phyloP scores from a whole-genome alignment of 1,139 yeast species.

The Pichia sp. region DNA sequence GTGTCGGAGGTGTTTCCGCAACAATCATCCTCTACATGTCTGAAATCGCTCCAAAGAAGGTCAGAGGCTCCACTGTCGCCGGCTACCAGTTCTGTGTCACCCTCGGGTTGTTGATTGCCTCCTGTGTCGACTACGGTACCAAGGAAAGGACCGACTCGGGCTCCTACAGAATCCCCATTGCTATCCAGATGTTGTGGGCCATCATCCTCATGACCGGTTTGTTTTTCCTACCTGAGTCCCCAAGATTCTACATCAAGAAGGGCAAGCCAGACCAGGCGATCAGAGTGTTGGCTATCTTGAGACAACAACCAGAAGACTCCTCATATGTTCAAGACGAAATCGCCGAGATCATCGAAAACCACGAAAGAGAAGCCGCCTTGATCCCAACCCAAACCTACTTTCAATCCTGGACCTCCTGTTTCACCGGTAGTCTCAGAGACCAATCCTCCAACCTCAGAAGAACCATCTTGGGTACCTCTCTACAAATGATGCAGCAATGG shows the following conservation, averaged over 20 bases:
- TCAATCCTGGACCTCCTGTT: slow-evolving; percentile 33
- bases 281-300: slow-evolving; percentile 39
- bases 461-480: slow-evolving; percentile 31
- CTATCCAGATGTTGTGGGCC: slow-evolving; percentile 53
- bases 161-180: slow-evolving; percentile 62
- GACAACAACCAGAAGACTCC: slow-evolving; percentile 41
- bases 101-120: slow-evolving; percentile 63
- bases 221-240: slow-evolving; percentile 63
- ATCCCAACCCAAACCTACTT: slow-evolving; percentile 29
- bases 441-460: slow-evolving; percentile 36
- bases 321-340: slow-evolving; percentile 39
- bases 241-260: slow-evolving; percentile 55
- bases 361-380: slow-evolving; percentile 38
- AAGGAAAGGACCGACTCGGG: slow-evolving; percentile 47
- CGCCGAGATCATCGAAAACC: slow-evolving; percentile 40
- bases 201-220: slow-evolving; percentile 50
- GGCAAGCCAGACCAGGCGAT: slow-evolving; percentile 45
- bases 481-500: slow-evolving; percentile 62
- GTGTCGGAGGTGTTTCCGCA: slow-evolving; percentile 67
- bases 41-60: slow-evolving; percentile 64
- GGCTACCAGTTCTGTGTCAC: slow-evolving; percentile 68
- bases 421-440: slow-evolving; percentile 33
- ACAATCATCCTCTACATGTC: slow-evolving; percentile 65
- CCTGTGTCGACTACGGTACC: slow-evolving; percentile 64
- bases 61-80: slow-evolving; percentile 67